phyloP scores from a whole-genome alignment of 805 yeast genomes.

The Ogataea paraovalis region DNA sequence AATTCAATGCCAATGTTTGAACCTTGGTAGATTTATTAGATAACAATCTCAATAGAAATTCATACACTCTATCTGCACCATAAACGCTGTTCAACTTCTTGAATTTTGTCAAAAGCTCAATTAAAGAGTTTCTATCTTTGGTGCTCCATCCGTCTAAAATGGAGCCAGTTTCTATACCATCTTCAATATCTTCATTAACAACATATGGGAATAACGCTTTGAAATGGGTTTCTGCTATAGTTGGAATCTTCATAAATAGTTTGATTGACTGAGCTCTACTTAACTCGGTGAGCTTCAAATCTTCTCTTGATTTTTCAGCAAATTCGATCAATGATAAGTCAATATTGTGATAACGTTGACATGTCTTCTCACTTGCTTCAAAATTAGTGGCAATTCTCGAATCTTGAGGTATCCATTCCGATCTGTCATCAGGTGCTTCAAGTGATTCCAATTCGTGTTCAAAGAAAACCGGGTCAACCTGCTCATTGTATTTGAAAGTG shows the following conservation, averaged over 20 bases:
- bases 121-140: conserved; percentile 51
- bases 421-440: conserved; percentile 9
- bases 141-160: conserved; percentile 24
- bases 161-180: conserved; percentile 26
- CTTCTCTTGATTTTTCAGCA: conserved; percentile 35
- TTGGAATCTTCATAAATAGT: conserved; percentile 55
- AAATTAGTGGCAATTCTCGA: conserved; percentile 41
- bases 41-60: conserved; percentile 50
- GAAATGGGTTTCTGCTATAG: conserved; percentile 64
- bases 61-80: conserved; percentile 49
- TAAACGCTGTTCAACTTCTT: conserved; percentile 54
- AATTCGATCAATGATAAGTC: conserved; percentile 35
- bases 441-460: conserved; percentile 12
- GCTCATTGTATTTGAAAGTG: conserved; percentile 15
- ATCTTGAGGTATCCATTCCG: conserved; percentile 43
- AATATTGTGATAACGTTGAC: conserved; percentile 32
- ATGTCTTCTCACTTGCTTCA: conserved; percentile 24
- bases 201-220: conserved; percentile 55
- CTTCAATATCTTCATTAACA: conserved; percentile 34
- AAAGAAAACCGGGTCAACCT: conserved; percentile 17
- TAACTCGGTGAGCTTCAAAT: conserved; percentile 37
- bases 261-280: conserved; percentile 56
- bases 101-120: conserved; percentile 63
- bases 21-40: conserved; percentile 57
- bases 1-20: conserved; percentile 70